These are phyloP conservation scores for Phytophthora cajani DNA, from an alignment of 352 stramenopile genomes.

Conservation along the genomic window DNA sequence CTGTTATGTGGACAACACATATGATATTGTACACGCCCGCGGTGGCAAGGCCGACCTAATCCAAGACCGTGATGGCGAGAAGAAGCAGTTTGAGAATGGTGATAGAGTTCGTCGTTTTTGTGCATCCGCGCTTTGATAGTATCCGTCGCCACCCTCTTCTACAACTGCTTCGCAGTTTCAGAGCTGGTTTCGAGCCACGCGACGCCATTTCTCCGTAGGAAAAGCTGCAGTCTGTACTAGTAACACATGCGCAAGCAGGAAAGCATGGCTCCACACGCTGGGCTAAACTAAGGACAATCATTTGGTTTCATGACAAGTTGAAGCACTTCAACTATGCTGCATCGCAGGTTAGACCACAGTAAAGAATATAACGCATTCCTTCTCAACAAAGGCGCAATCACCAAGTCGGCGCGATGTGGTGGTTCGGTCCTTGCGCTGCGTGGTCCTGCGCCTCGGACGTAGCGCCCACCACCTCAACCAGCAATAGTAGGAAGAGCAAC, in stretches of 20 bases:
- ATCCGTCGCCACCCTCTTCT: neutral
- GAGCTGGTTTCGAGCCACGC: neutral
- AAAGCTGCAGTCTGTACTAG: neutral
- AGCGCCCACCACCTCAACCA: conserved; percentile 1
- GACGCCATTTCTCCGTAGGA: neutral
- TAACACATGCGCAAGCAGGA: no score
- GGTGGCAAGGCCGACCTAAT: no score
- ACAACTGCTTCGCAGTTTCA: neutral
- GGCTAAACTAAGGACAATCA: no score
- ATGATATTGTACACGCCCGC: no score
- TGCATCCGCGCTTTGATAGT: neutral
- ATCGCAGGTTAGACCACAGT: neutral
- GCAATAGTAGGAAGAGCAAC: conserved; percentile 17
- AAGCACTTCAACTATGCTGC: neutral
- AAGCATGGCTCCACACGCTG: no score
- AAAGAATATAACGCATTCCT: neutral
- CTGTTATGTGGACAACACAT: no score
- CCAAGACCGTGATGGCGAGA: no score
- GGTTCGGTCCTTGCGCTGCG: conserved; percentile 65
- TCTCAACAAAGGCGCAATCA: neutral
- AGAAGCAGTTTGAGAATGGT: no score
- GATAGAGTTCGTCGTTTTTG: no score
- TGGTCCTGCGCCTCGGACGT: conserved; percentile 56
- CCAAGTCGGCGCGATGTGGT: conserved; percentile 51
- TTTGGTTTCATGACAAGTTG: neutral